Base-by-base conservation (phyloP, 306 rosid genomes). In the Vicia sativa region DNA sequence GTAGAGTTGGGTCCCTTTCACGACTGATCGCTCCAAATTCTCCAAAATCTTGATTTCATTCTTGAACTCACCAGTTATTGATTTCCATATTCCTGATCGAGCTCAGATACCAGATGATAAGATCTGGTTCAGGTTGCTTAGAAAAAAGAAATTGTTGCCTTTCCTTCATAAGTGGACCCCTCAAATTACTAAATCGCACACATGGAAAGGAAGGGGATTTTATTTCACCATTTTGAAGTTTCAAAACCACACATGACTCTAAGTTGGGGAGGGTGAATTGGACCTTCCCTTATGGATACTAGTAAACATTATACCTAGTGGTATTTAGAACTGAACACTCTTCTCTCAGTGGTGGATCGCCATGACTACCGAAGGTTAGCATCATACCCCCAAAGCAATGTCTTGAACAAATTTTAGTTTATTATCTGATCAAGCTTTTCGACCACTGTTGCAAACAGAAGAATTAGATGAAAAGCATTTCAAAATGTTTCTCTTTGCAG, bases 301-400 rank as follows among this genome's bases (percentile, higher is more conserved):
- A 58, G 64, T 58, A 29, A 58, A 4, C 64, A 15, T 9, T 58
- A 34, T 34, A 15, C 19, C 38, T 4, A 1, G 11, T 50, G 57
- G 43, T 9, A 57, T 21, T 57, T 12, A 57, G 13, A 57, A 31
- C 63, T 29, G 21, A 14, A 57, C 63, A 57, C 41, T 54, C 42
- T 57, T 57, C 43, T 57, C 42, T 31, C 25, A 14, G 43, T 31
- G 42, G 25, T 57, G 63, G 13, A 28, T 57, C 19, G 2, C 39
- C 43, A 57, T 14, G 43, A 57, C 63, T 31, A 31, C 34, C 15
- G 8, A 52, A 23, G 9, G 59, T 53, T 19, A 53, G 26, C 15
- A 53, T 11, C 16, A 34, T 35, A 59, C 41, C 65, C 25, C 59
- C 23, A 53, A 53, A 59, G 43, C 45, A 15, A 59, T 34, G 65